Evolutionary conservation across 2,329 filamentous ascomycete genomes (phyloP), one percentile per base, ranked within the genome.

Genomic region (Penicillium sp.): DNA sequence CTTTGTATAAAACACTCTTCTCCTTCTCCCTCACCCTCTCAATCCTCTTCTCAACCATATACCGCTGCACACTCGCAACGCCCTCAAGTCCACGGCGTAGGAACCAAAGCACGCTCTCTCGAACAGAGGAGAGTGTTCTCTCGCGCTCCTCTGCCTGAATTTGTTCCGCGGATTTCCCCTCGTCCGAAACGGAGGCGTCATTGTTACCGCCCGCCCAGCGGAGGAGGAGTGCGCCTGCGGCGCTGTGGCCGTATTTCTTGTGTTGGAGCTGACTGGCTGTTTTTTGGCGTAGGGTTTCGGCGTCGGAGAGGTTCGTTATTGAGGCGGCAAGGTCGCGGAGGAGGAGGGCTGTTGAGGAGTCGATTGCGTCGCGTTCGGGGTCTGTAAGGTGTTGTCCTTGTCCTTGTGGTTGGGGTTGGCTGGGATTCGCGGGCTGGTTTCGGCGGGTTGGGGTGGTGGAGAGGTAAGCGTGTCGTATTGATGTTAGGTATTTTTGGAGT

Each of bases 31-130:
- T 81, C 70, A 95, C 90, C 48, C 94, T 80, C 66, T 86, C 85
- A 60, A 97, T 78, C 62, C 94, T 78, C 65, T 90, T 89, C 75
- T 96, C 92, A 81, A 97, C 96, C 91, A 97, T 97, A 44, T 82
- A 83, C 63, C 90, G 86, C 77, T 97, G 93, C 57, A 88, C 85
- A 63, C 84, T 81, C 34, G 89, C 88, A 50, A 88, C 91, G 59
- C 84, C 80, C 73, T 94, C 89, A 56, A 97, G 74, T 64, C 85
- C 82, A 67, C 87, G 82, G 57, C 89, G 81, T 64, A 99, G 69
- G 62, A 88, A 92, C 86, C 89, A 93, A 9, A 97, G 75, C 39
- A 99, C 85, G 57, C 87, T 87, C 65, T 96, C 92, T 46, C 92
- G 79, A 60, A 96, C 88, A 43, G 84, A 81, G 44, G 82, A 85